Evolutionary conservation across 2,329 filamentous ascomycete genomes (phyloP).

Genomic region (Calonectria leucothoes): DNA sequence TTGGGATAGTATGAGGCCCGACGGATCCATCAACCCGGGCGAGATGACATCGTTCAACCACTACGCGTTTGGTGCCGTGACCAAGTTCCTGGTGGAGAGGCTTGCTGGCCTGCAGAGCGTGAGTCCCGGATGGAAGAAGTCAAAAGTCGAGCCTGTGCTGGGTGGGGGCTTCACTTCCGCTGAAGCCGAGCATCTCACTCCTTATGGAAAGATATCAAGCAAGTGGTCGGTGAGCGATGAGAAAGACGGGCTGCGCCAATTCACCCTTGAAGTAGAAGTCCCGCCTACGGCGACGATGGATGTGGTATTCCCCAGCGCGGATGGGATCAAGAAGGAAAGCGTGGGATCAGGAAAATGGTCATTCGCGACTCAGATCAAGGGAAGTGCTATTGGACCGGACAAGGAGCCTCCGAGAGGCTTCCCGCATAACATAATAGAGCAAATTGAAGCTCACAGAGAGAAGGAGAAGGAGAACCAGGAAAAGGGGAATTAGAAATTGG

Average conservation of each 20-base stretch:
- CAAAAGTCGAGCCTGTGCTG: conserved; percentile 28
- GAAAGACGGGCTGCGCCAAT: background rate
- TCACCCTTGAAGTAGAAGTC: conserved; percentile 25
- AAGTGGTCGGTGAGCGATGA: conserved; percentile 35
- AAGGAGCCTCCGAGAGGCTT: conserved; percentile 13
- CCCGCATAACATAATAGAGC: conserved; percentile 14
- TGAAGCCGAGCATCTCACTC: conserved; percentile 32
- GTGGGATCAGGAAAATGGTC: conserved; percentile 36
- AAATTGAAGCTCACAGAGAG: conserved; percentile 6
- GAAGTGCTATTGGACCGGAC: conserved; percentile 1
- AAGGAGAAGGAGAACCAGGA: background rate
- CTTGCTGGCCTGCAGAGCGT: conserved; percentile 37
- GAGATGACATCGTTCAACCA: conserved; percentile 57
- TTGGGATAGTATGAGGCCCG: conserved; percentile 52
- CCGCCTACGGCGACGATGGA: conserved; percentile 36
- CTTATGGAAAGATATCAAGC: conserved; percentile 35
- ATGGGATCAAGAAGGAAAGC: conserved; percentile 15
- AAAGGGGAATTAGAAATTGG: background rate
- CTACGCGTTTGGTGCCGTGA: conserved; percentile 54
- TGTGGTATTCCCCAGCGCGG: conserved; percentile 27
- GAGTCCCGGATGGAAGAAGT: conserved; percentile 41
- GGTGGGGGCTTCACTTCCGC: conserved; percentile 35
- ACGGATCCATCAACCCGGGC: conserved; percentile 52
- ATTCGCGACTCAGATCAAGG: conserved; percentile 14
- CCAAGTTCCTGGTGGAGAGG: conserved; percentile 49